These are phyloP conservation scores for Chimonanthus salicifolius DNA, from an alignment of 164 flowering plant genomes.

Conservation along the genomic window DNA sequence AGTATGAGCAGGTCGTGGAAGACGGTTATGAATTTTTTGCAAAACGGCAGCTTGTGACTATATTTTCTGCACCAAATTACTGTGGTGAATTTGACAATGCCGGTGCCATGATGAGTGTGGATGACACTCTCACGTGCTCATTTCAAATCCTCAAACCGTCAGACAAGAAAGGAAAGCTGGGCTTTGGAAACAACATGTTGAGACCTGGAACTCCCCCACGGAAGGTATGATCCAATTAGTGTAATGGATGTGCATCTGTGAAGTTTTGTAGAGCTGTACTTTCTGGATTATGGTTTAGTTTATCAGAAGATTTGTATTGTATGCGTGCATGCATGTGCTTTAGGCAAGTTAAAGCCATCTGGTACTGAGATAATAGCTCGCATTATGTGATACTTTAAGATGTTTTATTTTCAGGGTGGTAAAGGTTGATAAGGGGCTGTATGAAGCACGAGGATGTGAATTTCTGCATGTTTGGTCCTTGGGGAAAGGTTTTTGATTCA, in stretches of 20 bases:
- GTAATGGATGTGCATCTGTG: no score
- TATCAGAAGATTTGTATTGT: no score
- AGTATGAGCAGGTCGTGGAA: slow-evolving; percentile 45
- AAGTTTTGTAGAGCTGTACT: no score
- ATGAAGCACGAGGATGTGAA: not conserved
- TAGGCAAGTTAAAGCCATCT: not conserved
- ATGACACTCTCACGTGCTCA: slow-evolving; percentile 46
- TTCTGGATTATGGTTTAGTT: no score
- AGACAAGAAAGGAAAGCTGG: slow-evolving; percentile 44
- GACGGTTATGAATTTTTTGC: slow-evolving; percentile 68
- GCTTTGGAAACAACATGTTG: slow-evolving; percentile 29
- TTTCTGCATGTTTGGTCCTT: not conserved
- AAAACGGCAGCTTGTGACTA: slow-evolving; percentile 41
- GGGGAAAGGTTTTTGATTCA: not conserved
- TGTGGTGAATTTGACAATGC: slow-evolving; percentile 63
- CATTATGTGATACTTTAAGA: not conserved
- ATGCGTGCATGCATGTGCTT: not conserved
- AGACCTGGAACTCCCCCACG: slow-evolving; percentile 54
- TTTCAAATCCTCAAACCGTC: slow-evolving; percentile 51
- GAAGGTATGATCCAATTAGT: slow-evolving; percentile 23
- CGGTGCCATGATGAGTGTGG: slow-evolving; percentile 61
- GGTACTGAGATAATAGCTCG: not conserved
- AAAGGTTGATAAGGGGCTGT: not conserved
- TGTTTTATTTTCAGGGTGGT: not conserved
- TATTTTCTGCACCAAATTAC: slow-evolving; percentile 56